phyloP scores from a whole-genome alignment of 106 monocot species.

The Dendrobium huoshanense region DNA sequence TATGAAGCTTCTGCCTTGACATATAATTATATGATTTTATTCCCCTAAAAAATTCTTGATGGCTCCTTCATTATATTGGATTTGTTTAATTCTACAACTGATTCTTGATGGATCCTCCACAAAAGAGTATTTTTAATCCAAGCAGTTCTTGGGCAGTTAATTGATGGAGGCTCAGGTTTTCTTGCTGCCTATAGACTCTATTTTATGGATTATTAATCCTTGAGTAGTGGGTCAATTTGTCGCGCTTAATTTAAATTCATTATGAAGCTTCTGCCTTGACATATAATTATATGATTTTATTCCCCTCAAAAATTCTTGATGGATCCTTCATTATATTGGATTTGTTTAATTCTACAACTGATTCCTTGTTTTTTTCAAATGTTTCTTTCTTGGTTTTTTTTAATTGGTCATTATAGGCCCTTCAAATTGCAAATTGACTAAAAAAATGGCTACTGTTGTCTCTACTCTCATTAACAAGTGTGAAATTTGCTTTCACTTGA shows the following conservation, averaged over 20 bases:
- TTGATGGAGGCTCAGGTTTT: background rate
- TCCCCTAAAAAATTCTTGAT: background rate
- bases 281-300: background rate
- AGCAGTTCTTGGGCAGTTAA: background rate
- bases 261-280: background rate
- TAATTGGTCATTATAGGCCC: too few species aligned
- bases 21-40: background rate
- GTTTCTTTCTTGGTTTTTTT: too few species aligned
- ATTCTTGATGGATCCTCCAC: too few species aligned
- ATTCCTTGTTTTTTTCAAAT: too few species aligned
- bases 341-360: too few species aligned
- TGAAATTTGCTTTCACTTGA: too few species aligned
- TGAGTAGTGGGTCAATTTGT: background rate
- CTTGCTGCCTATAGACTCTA: background rate
- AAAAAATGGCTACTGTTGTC: too few species aligned
- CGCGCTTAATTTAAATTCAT: background rate
- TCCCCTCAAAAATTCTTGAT: background rate
- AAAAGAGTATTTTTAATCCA: background rate
- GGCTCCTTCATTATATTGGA: too few species aligned
- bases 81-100: too few species aligned
- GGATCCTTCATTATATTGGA: too few species aligned
- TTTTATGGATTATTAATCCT: background rate
- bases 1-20: background rate
- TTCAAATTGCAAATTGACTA: too few species aligned
- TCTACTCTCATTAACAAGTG: too few species aligned